Percentiles rank a stretch among this genome's conserved stretches.
Conservation (phyloP, 108 stramenopile species). For the Cyclotella choctawhatcheeana region DNA sequence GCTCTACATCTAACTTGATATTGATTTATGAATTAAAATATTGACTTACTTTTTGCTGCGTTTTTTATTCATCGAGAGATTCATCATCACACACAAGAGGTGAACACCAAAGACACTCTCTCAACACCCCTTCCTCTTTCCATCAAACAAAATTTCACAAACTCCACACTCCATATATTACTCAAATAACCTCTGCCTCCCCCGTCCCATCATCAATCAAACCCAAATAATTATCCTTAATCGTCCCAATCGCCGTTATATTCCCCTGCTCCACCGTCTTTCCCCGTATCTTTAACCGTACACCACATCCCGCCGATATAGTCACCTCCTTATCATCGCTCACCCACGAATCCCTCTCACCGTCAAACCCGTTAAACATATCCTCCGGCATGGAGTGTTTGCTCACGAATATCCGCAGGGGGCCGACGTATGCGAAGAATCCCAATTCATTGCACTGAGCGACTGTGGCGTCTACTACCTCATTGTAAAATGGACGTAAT, state of each 20-base stretch:
- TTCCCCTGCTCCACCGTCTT: constrained; percentile 91
- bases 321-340: constrained; percentile 94
- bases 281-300: constrained; percentile 91
- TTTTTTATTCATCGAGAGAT: no score
- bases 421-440: constrained; percentile 92
- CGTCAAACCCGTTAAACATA: constrained; percentile 92
- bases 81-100: no score
- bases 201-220: constrained; percentile 83
- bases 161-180: no score
- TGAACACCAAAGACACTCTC: no score
- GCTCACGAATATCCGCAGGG: constrained; percentile 91
- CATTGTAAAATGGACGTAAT: constrained; percentile 88
- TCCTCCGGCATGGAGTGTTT: constrained; percentile 96
- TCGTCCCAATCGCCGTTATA: constrained; percentile 94
- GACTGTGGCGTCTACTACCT: constrained; percentile 94
- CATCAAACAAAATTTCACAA: no score
- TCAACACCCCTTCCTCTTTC: no score
- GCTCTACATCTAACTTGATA: no score
- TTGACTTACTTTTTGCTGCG: no score
- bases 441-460: constrained; percentile 88
- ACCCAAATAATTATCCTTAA: constrained; percentile 95
- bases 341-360: constrained; percentile 92
- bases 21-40: no score
- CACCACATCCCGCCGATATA: constrained; percentile 88
- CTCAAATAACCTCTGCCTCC: constrained; percentile 37